phyloP scores from a whole-genome alignment of 139 green algal genomes.

The Chlorella sp. region DNA sequence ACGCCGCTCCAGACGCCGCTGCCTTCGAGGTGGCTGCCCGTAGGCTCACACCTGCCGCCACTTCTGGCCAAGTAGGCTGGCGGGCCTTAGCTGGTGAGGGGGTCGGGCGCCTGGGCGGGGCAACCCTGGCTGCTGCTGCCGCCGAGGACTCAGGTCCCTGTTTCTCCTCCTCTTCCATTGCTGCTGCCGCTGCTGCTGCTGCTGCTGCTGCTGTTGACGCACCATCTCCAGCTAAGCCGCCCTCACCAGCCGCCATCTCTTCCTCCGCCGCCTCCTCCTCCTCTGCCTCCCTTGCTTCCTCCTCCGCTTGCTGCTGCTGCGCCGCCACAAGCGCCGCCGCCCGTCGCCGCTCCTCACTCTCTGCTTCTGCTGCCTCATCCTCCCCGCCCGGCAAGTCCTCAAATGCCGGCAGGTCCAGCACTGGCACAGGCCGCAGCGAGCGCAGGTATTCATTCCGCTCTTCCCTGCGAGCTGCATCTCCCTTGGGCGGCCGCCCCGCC shows the following conservation, averaged over 20 bases:
- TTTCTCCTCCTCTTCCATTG: too few species aligned
- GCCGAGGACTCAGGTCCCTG: too few species aligned
- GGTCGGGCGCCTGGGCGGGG: too few species aligned
- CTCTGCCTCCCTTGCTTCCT: background rate
- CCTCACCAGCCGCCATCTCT: background rate
- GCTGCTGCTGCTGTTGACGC: background rate
- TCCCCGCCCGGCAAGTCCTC: background rate
- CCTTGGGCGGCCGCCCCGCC: background rate
- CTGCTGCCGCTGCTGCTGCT: background rate
- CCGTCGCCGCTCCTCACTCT: background rate
- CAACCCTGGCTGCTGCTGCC: background rate
- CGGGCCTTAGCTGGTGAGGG: background rate
- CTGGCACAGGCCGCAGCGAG: conserved; percentile 9
- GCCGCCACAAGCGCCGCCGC: too few species aligned
- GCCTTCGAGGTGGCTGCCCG: background rate
- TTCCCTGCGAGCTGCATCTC: background rate
- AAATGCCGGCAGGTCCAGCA: background rate
- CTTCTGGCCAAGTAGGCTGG: background rate
- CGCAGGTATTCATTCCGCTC: background rate
- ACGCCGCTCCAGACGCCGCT: background rate
- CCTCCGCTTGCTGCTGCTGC: background rate
- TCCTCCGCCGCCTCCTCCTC: background rate
- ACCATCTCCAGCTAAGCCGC: background rate
- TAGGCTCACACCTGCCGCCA: background rate
- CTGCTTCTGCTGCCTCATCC: background rate